These are phyloP conservation scores for Colletotrichum sp. DNA, from an alignment of 2,329 filamentous ascomycete genomes.

Conservation along the genomic window DNA sequence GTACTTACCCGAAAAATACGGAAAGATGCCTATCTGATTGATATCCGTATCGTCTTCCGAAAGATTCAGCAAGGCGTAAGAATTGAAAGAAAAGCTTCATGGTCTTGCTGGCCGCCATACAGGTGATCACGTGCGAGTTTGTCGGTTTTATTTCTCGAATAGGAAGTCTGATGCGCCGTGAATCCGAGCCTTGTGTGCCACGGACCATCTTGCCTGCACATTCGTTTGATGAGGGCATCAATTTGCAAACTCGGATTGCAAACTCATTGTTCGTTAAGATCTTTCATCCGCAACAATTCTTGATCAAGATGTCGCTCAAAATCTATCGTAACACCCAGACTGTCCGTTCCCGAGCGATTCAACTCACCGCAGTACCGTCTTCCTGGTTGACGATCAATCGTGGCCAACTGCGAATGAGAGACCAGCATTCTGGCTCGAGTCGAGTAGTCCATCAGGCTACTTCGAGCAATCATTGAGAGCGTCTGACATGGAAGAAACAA, in stretches of 20 bases:
- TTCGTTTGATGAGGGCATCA: background rate
- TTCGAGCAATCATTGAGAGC: background rate
- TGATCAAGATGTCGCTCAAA: background rate
- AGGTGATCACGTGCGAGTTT: background rate
- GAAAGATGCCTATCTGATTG: background rate
- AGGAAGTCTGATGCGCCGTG: background rate
- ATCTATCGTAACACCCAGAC: background rate
- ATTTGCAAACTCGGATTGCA: background rate
- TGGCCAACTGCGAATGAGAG: background rate
- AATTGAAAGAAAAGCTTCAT: background rate
- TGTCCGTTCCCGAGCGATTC: background rate
- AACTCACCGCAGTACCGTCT: background rate
- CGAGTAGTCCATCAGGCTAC: background rate
- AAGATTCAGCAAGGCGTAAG: background rate
- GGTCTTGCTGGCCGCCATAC: background rate
- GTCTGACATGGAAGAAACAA: background rate
- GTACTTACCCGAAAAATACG: background rate
- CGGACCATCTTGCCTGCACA: background rate
- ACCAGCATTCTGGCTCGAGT: background rate
- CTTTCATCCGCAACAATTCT: background rate
- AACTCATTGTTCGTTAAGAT: background rate
- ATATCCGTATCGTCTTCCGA: background rate
- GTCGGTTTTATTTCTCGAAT: background rate
- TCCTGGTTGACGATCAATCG: background rate
- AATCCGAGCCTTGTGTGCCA: background rate